Conservation (phyloP, 2,329 filamentous ascomycete genomes). For the Cordyceps cicadae region DNA sequence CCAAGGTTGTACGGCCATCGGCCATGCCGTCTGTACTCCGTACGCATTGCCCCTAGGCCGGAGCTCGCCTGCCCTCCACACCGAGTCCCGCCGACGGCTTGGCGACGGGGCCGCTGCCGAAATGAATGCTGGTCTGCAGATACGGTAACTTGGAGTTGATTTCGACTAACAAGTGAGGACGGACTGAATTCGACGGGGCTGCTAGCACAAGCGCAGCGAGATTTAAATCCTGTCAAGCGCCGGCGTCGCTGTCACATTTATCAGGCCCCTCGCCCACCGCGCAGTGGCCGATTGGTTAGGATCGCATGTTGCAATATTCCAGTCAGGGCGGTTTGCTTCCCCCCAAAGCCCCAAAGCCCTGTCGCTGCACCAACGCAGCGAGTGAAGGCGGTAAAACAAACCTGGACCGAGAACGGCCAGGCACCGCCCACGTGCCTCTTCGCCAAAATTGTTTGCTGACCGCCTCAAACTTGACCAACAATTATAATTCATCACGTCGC, state of each 20-base stretch:
- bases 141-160: not conserved
- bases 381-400: not conserved
- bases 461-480: not conserved
- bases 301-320: not conserved
- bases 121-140: not conserved
- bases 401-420: not conserved
- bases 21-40: not conserved
- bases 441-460: not conserved
- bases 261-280: not conserved
- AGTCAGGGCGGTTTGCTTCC: not conserved
- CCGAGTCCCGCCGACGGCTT: not conserved
- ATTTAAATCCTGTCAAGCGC: not conserved
- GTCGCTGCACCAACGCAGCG: not conserved
- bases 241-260: not conserved
- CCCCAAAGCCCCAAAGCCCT: too few relatives aligned
- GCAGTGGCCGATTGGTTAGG: not conserved
- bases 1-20: constrained; percentile 2
- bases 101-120: constrained; percentile 1
- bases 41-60: not conserved
- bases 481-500: not conserved
- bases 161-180: not conserved
- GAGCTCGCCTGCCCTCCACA: not conserved
- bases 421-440: not conserved
- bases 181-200: too few relatives aligned
- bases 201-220: not conserved